Conservation (phyloP, 345 rosid species). For the Ailanthus altissimus region DNA sequence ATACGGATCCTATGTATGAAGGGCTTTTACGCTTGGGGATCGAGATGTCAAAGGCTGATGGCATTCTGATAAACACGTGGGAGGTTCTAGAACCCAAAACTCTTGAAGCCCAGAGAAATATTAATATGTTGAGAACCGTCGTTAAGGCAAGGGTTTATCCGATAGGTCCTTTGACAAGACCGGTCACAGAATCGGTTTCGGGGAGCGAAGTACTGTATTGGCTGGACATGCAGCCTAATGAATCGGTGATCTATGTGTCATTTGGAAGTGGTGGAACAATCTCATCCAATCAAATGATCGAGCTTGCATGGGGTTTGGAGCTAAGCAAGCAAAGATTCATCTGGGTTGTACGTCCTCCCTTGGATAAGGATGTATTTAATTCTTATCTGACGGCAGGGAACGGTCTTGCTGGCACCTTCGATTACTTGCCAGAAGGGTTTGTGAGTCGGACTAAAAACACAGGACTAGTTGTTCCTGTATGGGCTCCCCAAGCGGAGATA, state of each 20-base stretch:
- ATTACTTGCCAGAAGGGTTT: slow-evolving; percentile 23
- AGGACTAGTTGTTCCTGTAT: slow-evolving; percentile 49
- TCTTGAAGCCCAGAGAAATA: slow-evolving; percentile 29
- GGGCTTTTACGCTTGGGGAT: slow-evolving; percentile 25
- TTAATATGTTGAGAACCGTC: slow-evolving; percentile 20
- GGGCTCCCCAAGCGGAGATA: slow-evolving; percentile 69
- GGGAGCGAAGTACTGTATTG: slow-evolving; percentile 27
- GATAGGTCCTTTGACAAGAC: slow-evolving; percentile 34
- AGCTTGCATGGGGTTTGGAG: slow-evolving; percentile 51
- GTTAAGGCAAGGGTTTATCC: slow-evolving; percentile 35
- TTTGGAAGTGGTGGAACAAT: slow-evolving; percentile 52
- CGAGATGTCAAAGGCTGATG: slow-evolving; percentile 45
- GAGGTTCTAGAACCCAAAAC: slow-evolving; percentile 44
- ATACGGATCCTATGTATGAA: slow-evolving; percentile 20
- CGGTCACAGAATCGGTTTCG: not conserved
- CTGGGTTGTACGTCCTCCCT: slow-evolving; percentile 45
- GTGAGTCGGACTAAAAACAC: slow-evolving; percentile 31
- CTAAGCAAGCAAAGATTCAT: slow-evolving; percentile 34
- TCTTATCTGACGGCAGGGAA: slow-evolving; percentile 27
- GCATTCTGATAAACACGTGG: slow-evolving; percentile 60
- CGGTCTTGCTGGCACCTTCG: not conserved
- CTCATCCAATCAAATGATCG: slow-evolving; percentile 38
- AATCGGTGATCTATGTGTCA: slow-evolving; percentile 45
- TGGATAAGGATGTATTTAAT: slow-evolving; percentile 36
- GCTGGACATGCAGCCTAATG: slow-evolving; percentile 41